Evolutionary conservation across 331 rosid species (phyloP), one percentile per base, ranked within the genome.

Genomic region (Rhamnella rubrinervis): DNA sequence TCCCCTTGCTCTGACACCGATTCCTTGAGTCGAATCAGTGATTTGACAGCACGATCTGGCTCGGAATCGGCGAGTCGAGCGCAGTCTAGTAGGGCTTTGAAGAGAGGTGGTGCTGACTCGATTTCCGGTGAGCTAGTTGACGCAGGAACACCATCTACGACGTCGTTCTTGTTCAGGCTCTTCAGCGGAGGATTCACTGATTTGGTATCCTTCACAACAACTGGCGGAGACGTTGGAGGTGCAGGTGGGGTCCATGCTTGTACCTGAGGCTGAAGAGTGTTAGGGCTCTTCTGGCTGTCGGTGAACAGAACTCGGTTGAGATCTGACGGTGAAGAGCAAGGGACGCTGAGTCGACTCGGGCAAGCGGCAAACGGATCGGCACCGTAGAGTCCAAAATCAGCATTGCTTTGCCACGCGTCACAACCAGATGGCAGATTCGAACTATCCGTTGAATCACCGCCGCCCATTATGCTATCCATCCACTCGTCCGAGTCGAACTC

Each of bases 401-500:
- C 35, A 71, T 75, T 76, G 79, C 59, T 70, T 44, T 70, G 90
- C 87, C 96, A 87, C 71, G 85, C 75, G 81, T 83, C 84, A 40
- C 86, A 83, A 18, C 76, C 84, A 50, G 89, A 76, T 4, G 93
- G 90, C 7, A 85, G 83, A 53, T 76, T 85, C 14, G 90, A 78
- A 85, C 93, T 85, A 79, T 88, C 85, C 80, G 92, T 85, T 77
- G 91, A 87, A 78, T 86, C 87, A 41, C 87, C 82, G 65, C 86
- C 86, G 53, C 82, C 91, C 75, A 88, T 90, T 46, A 90, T 59
- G 47, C 89, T 82, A 65, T 93, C 93, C 90, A 88, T 88, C 96
- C 96, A 89, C 81, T 89, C 96, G 58, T 86, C 96, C 21, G 96
- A 85, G 75, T 88, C 96, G 77, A 92, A 90, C 78, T 92, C 98